A percentile compares a stretch with the other conserved stretches of the same genome.
phyloP scores from a whole-genome alignment of 306 rosid genomes.

The Malus domestica region DNA sequence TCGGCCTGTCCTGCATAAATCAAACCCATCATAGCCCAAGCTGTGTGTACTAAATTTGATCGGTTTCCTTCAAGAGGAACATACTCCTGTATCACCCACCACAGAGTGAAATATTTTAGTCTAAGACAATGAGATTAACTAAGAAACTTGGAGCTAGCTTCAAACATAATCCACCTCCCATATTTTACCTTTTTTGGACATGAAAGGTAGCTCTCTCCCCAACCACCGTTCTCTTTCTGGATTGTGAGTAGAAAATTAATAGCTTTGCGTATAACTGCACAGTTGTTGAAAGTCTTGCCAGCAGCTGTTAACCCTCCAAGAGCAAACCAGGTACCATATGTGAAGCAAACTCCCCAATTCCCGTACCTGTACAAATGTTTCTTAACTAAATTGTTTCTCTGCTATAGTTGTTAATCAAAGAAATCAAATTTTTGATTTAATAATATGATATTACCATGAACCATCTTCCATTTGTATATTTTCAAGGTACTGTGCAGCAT shows the following conservation, averaged over 20 bases:
- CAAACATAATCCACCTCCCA: no score
- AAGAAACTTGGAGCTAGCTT: no score
- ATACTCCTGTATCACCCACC: no score
- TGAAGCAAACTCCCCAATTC: no score
- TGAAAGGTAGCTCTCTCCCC: conserved; percentile 71
- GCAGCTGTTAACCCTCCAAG: no score
- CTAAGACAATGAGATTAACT: no score
- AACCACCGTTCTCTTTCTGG: conserved; percentile 57
- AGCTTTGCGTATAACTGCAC: no score
- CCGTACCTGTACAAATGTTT: conserved; percentile 13
- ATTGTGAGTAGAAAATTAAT: conserved; percentile 12
- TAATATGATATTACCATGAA: not conserved
- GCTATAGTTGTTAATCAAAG: not conserved
- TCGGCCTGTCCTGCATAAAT: conserved; percentile 52
- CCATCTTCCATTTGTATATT: conserved; percentile 4
- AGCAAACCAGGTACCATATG: no score
- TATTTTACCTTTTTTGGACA: conserved; percentile 36
- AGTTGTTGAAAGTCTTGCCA: no score
- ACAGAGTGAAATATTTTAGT: no score
- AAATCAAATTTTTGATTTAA: not conserved
- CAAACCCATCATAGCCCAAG: conserved; percentile 68
- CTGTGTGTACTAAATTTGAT: not conserved
- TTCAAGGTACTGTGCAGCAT: not conserved
- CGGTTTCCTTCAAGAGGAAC: no score
- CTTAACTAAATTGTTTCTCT: not conserved